A percentile compares a stretch with the other conserved stretches of the same genome.
Conservation (phyloP, 208 protist species). For the Leishmania lainsoni region DNA sequence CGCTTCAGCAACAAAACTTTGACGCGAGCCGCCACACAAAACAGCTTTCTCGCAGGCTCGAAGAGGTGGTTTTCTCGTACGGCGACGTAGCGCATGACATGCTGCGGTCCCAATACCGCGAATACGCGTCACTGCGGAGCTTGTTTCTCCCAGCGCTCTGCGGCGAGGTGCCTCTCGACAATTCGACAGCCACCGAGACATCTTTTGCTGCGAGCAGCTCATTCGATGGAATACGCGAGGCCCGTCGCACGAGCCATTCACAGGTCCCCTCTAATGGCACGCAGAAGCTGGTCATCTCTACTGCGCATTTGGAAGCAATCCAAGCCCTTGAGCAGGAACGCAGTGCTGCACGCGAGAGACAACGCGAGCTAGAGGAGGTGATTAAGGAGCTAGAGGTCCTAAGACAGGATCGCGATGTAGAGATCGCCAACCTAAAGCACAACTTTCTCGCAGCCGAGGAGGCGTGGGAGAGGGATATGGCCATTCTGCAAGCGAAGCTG, state of each 20-base stretch:
- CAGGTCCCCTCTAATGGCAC: not conserved
- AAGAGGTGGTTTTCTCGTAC: conserved; percentile 37
- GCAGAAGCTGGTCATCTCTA: conserved; percentile 45
- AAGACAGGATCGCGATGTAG: conserved; percentile 50
- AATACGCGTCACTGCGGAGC: conserved; percentile 47
- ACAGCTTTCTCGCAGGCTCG: conserved; percentile 42
- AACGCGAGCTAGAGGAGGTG: conserved; percentile 50
- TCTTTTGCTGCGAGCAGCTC: not conserved
- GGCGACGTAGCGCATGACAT: conserved; percentile 33
- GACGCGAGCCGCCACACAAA: conserved; percentile 39
- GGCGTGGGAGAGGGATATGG: conserved; percentile 56
- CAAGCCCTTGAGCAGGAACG: conserved; percentile 59
- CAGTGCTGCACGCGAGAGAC: conserved; percentile 40
- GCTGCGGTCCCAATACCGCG: conserved; percentile 47
- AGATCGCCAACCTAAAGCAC: conserved; percentile 48
- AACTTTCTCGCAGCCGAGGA: conserved; percentile 60
- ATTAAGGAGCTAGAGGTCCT: conserved; percentile 55
- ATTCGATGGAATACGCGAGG: not conserved
- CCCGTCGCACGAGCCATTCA: not conserved
- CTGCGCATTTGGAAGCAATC: conserved; percentile 56
- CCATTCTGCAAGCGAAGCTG: conserved; percentile 62
- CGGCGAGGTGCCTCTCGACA: conserved; percentile 31
- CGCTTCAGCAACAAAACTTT: conserved; percentile 40
- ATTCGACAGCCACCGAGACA: not conserved
- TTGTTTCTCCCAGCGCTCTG: conserved; percentile 51